A percentile compares a stretch with the other conserved stretches of the same genome.
Conservation (phyloP, 306 rosid genomes). For the Crotalaria pallida region DNA sequence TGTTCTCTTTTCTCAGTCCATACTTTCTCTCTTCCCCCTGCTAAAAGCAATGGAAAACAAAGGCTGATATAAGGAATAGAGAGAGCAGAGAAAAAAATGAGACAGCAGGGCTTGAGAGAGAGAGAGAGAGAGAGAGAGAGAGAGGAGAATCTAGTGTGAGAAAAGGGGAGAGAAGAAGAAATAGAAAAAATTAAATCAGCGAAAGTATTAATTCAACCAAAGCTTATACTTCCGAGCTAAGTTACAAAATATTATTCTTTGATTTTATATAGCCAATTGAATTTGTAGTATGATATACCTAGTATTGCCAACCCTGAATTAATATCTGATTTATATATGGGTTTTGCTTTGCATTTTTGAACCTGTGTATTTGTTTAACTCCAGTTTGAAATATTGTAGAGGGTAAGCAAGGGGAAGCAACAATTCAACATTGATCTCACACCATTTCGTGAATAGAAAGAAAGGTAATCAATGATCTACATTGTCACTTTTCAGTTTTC, state of each 20-base stretch:
- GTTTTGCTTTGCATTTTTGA: neutral
- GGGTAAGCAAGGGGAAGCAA: conserved; percentile 86
- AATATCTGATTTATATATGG: neutral
- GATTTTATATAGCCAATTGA: neutral
- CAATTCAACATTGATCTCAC: conserved; percentile 75
- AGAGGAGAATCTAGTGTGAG: neutral
- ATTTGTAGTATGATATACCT: neutral
- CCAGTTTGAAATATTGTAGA: conserved; percentile 36
- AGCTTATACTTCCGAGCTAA: neutral
- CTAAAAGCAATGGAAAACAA: neutral
- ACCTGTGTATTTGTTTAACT: conserved; percentile 8
- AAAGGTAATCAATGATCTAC: conserved; percentile 29
- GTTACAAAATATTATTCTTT: neutral
- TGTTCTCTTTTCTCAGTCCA: neutral
- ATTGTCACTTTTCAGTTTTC: neutral
- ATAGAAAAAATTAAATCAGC: neutral
- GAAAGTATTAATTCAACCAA: neutral
- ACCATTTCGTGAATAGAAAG: conserved; percentile 55
- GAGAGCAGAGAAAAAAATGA: neutral
- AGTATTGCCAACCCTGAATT: neutral
- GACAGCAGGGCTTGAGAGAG: neutral
- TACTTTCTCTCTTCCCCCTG: neutral
- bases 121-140: neutral
- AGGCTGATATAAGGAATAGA: neutral
- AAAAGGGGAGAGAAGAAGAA: neutral